Conservation (phyloP, 176 grass and related monocot species). For the Triticum urartu region DNA sequence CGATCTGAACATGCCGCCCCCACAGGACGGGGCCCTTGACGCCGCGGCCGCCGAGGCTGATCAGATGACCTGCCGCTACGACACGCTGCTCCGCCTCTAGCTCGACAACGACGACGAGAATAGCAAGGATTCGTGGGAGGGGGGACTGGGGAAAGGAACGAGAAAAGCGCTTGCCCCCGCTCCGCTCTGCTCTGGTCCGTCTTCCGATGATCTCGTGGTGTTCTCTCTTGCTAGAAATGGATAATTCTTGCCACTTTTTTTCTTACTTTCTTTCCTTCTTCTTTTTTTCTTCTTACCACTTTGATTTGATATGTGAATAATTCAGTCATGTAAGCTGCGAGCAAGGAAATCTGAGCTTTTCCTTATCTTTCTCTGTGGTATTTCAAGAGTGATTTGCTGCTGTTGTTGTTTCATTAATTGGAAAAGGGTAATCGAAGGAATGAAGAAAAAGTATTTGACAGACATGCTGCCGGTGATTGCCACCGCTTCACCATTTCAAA, state of each 20-base stretch:
- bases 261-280: not conserved
- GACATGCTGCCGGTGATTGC: not conserved
- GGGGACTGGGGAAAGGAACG: constrained; percentile 13
- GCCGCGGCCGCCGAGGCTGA: constrained; percentile 36
- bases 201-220: constrained; percentile 40
- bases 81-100: constrained; percentile 62
- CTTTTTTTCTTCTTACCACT: constrained; percentile 24
- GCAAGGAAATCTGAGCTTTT: constrained; percentile 69
- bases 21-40: constrained; percentile 18
- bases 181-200: constrained; percentile 4
- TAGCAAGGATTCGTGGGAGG: constrained; percentile 3
- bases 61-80: constrained; percentile 55
- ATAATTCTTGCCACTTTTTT: constrained; percentile 39
- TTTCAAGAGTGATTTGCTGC: constrained; percentile 7
- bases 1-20: constrained; percentile 80
- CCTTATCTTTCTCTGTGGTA: constrained; percentile 40
- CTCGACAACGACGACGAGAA: not conserved
- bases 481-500: not conserved
- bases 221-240: constrained; percentile 51
- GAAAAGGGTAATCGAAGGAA: constrained; percentile 40
- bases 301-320: constrained; percentile 73
- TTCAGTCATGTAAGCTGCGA: constrained; percentile 55
- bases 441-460: constrained; percentile 37
- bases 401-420: constrained; percentile 47
- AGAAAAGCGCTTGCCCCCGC: not conserved